These are phyloP conservation scores for Harrya chromipes DNA, from an alignment of 768 basidiomycete genomes.

Conservation along the genomic window DNA sequence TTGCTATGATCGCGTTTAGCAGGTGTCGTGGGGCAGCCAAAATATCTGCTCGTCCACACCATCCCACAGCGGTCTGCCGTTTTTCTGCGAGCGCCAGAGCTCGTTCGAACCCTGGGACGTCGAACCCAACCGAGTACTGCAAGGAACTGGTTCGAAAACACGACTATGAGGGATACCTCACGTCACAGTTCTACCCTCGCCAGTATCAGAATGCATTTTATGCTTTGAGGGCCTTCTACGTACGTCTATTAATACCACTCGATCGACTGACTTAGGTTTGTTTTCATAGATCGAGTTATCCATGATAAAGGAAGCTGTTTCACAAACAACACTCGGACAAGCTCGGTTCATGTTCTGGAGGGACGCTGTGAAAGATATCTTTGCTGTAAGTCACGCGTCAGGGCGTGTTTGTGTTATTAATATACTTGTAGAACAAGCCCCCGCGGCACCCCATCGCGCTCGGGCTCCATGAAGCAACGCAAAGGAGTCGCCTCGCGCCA, in stretches of 20 bases:
- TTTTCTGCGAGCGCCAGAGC: constrained; percentile 11
- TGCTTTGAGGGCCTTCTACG: constrained; percentile 80
- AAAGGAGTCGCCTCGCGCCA: constrained; percentile 48
- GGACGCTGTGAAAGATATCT: constrained; percentile 68
- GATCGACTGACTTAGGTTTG: constrained; percentile 5
- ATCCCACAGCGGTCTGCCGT: constrained; percentile 2
- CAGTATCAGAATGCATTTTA: constrained; percentile 64
- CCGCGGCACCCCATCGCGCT: constrained; percentile 80
- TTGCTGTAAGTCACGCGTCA: constrained; percentile 46
- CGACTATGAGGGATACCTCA: constrained; percentile 79
- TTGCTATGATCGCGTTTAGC: constrained; percentile 19
- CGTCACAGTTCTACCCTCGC: constrained; percentile 70
- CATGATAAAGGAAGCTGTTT: constrained; percentile 71
- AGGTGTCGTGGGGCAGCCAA: constrained; percentile 8
- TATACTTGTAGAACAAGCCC: constrained; percentile 56
- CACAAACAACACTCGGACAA: constrained; percentile 70
- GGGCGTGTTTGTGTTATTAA: constrained; percentile 8
- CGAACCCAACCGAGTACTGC: constrained; percentile 62
- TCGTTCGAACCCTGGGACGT: constrained; percentile 18
- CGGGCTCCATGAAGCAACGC: constrained; percentile 59
- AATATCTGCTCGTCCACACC: constrained; percentile 1
- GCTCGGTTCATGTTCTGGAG: constrained; percentile 89
- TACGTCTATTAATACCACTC: constrained; percentile 38
- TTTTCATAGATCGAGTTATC: constrained; percentile 68
- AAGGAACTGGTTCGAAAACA: constrained; percentile 66